Base-by-base conservation (phyloP, 2,329 filamentous ascomycete genomes). In the Daldinia eschscholtzii region DNA sequence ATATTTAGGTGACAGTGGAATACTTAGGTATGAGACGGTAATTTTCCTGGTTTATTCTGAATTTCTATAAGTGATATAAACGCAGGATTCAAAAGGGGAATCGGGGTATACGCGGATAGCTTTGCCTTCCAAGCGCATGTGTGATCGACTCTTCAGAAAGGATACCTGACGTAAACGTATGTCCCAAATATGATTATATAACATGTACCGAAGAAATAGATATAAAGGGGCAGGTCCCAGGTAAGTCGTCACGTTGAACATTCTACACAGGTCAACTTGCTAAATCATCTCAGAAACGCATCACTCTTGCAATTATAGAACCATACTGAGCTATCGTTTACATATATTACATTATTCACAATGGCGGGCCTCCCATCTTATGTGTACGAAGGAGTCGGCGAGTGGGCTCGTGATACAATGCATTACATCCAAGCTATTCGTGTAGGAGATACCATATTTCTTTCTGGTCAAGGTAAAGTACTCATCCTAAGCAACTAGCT, bases 401-500 rank as follows among this genome's bases (percentile, higher is more conserved):
- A 69, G 18, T 57, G 33, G 60, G 64, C 53, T 10, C 57, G 44
- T 2, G 35, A 72, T 33, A 41, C 42, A 2, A 57, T 63, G 57
- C 46, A 50, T 30, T 86, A 86, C 74, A 83, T 75, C 69, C 85
- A 87, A 65, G 82, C 83, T 1, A 82, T 85, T 13, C 82, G 84
- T 1, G 75, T 86, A 9, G 84, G 82, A 1, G 80, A 86, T 73
- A 74, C 76, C 2, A 85, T 87, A 48, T 80, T 85, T 72, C 80
- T 79, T 62, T 75, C 84, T 0, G 83, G 83, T 2, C 84, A 86
- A 79, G 84, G 82, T 83, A 63, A 2, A 41, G 12, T 1, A 50
- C 7, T 44, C 26, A 57, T 42, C 55, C 23, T 7, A 18, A 44
- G 2, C 18, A 39, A 13, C 35, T 39, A 12, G 10, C 35, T 39